Base-by-base conservation (phyloP, 2,329 filamentous ascomycete species). In the Pyricularia sp. region DNA sequence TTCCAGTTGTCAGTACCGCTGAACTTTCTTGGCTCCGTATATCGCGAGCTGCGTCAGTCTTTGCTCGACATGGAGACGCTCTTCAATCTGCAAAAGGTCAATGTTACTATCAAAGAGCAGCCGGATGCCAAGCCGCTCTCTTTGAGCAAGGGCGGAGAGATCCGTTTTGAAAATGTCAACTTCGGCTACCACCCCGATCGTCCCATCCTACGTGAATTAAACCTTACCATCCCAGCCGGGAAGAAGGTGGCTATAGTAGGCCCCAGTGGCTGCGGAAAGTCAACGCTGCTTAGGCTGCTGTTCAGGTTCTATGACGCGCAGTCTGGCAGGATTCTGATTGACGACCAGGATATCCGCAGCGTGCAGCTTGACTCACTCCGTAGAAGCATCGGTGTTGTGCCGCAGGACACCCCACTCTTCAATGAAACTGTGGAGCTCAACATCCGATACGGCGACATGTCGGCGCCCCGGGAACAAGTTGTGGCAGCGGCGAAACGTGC, bases 61-160 rank as follows among this genome's bases (percentile, higher is more conserved):
- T 84, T 99, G 64, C 84, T 99, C 42, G 96, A 99, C 77, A 99
- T 99, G 95, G 95, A 98, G 80, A 98, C 95, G 0, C 85, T 99
- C 6, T 99, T 99, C 84, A 97, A 92, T 78, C 84, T 99, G 36
- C 95, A 99, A 79, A 98, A 97, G 78, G 94, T 98, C 76, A 97
- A 98, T 73, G 90, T 97, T 14, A 88, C 86, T 55, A 91, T 99
- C 76, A 89, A 88, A 74, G 94, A 99, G 74, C 84, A 86, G 68
- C 86, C 90, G 1, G 82, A 91, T 74, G 93, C 94, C 0, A 88
- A 90, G 75, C 84, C 91, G 0, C 84, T 99, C 0, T 80, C 85
- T 10, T 84, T 99, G 17, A 84, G 84, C 63, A 88, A 86, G 72
- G 93, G 94, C 20, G 95, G 95, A 66, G 90, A 97, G 78, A 97